Conservation (phyloP, 192 early-diverging fungal species). For the Oehlia diaphana region DNA sequence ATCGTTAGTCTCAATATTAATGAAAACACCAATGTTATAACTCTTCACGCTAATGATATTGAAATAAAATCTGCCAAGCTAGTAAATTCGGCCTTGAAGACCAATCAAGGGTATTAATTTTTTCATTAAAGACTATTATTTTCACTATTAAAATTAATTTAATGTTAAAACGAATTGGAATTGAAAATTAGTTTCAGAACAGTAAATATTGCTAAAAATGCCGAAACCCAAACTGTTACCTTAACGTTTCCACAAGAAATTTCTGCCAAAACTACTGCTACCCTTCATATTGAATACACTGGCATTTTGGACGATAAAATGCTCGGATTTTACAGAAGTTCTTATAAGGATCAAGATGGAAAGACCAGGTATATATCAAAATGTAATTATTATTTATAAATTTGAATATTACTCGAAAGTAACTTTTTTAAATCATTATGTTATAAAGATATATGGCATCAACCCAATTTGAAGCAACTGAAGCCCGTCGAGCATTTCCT, state of each 20-base stretch:
- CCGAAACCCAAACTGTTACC: slow-evolving; percentile 48
- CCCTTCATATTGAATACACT: slow-evolving; percentile 60
- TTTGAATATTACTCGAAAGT: background rate
- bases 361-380: background rate
- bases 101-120: slow-evolving; percentile 46
- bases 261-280: slow-evolving; percentile 48
- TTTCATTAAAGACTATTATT: no score
- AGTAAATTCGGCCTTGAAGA: slow-evolving; percentile 47
- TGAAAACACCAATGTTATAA: slow-evolving; percentile 62
- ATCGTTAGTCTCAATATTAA: slow-evolving; percentile 56
- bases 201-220: slow-evolving; percentile 46
- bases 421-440: background rate
- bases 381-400: background rate
- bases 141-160: background rate
- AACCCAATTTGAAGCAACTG: slow-evolving; percentile 95
- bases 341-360: slow-evolving; percentile 49
- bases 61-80: slow-evolving; percentile 59
- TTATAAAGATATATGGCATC: slow-evolving; percentile 72
- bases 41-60: slow-evolving; percentile 67
- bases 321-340: slow-evolving; percentile 91
- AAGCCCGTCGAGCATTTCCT: slow-evolving; percentile 91
- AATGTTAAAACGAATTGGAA: background rate
- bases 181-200: slow-evolving; percentile 36
- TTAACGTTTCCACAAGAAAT: slow-evolving; percentile 62
- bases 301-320: slow-evolving; percentile 83